Evolutionary conservation across 1,139 yeast genomes (phyloP).

Genomic region (Lodderomyces margitis): DNA sequence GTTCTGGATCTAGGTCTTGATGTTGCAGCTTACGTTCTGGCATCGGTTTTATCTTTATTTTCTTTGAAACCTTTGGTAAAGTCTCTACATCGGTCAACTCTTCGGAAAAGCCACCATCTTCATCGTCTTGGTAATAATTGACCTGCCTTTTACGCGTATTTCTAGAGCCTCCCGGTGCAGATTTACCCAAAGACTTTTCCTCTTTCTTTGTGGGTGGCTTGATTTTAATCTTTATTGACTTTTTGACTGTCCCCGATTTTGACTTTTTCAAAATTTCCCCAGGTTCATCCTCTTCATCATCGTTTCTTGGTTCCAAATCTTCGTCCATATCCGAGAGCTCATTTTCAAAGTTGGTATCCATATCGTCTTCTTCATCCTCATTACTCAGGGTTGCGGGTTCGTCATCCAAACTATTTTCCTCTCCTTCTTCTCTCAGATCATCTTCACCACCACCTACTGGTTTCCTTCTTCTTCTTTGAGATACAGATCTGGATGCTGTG

Average conservation of each 20-base stretch:
- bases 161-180: constrained; percentile 15
- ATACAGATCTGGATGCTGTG: background rate
- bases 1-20: constrained; percentile 37
- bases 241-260: constrained; percentile 6
- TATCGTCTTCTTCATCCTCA: constrained; percentile 21
- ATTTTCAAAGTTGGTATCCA: constrained; percentile 24
- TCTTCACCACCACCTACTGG: constrained; percentile 6
- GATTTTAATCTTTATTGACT: constrained; percentile 14
- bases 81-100: constrained; percentile 19
- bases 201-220: constrained; percentile 14
- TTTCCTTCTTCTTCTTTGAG: constrained; percentile 17
- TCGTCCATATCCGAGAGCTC: constrained; percentile 45
- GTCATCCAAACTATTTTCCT: constrained; percentile 18
- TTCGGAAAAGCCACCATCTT: constrained; percentile 27
- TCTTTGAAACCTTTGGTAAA: constrained; percentile 6
- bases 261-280: constrained; percentile 13
- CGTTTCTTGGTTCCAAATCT: constrained; percentile 33
- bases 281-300: constrained; percentile 26
- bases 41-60: constrained; percentile 7
- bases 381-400: constrained; percentile 19
- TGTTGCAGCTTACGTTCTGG: constrained; percentile 16
- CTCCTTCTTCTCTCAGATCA: constrained; percentile 14
- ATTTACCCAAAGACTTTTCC: background rate
- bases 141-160: constrained; percentile 32
- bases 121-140: constrained; percentile 35